Base-by-base conservation (phyloP, 805 yeast genomes). In the Torulaspora microellipsoides region DNA sequence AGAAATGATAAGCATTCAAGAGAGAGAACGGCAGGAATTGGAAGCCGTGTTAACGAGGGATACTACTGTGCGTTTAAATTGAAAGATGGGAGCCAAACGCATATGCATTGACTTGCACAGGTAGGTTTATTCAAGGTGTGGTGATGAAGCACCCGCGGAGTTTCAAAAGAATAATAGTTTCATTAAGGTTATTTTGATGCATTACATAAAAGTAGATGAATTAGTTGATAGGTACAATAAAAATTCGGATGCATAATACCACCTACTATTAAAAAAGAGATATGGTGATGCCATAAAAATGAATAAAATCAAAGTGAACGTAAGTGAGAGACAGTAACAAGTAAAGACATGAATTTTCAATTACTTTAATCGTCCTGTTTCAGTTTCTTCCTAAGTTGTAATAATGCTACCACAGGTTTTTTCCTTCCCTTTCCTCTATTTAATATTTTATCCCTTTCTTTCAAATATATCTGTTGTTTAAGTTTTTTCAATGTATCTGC, bases 371-470 rank as follows among this genome's bases (percentile, higher is more conserved):
- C 40, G 35, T 50, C 46, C 43, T 47, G 51, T 27, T 47, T 41
- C 34, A 49, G 33, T 15, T 47, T 51, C 28, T 55, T 54, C 20
- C 48, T 48, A 36, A 57, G 38, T 31, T 56, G 59, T 15, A 60
- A 38, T 27, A 60, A 36, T n/a, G 52, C 52, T 5, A 58, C 42
- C 3, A 60, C 49, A 1, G 67, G 65, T 38, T 52, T 62, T 39
- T 54, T 60, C 40, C 67, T 55, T 9, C 66, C 67, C 36, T 47
- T 55, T 0, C 50, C 45, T 28, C 59, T 51, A 25, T 53, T 53
- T 17, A 56, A 32, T 8, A 53, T 32, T 36, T 55, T 54, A 13
- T 51, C 49, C 27, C 49, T 54, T 36, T 57, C 57, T 29, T 50
- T 42, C 12, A 44, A 17, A 25, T 55, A 45, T 6, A 44, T 34